These are phyloP conservation scores for Podosphaera xanthii DNA, from an alignment of 2,329 filamentous ascomycete species.

Conservation along the genomic window DNA sequence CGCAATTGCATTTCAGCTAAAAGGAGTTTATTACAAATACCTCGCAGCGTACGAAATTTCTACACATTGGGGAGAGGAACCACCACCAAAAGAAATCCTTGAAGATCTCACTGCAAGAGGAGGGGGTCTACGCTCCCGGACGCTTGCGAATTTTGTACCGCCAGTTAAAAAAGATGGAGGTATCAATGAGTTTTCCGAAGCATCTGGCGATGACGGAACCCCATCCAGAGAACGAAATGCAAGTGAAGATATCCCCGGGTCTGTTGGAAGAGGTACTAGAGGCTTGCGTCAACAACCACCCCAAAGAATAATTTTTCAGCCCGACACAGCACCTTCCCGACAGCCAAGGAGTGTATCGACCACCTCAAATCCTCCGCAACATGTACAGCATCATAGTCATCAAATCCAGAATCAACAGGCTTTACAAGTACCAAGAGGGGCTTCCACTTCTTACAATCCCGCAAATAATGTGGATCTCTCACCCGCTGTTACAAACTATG, in stretches of 20 bases:
- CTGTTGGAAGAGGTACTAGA: conserved; percentile 33
- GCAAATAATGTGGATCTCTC: conserved; percentile 32
- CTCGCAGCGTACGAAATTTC: conserved; percentile 72
- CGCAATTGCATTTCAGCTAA: conserved; percentile 67
- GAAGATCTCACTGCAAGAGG: conserved; percentile 61
- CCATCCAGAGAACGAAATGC: conserved; percentile 28
- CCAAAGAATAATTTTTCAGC: conserved; percentile 66
- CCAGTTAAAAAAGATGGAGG: conserved; percentile 20
- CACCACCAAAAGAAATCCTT: conserved; percentile 69
- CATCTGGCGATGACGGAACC: conserved; percentile 35
- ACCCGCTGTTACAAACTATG: conserved; percentile 41
- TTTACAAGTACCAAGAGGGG: conserved; percentile 14
- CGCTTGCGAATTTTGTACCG: conserved; percentile 49
- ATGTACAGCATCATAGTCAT: conserved; percentile 9
- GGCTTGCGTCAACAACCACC: conserved; percentile 64
- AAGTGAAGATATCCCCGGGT: conserved; percentile 26
- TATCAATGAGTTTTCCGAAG: conserved; percentile 32
- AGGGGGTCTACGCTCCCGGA: conserved; percentile 54
- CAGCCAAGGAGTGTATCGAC: conserved; percentile 34
- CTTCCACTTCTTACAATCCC: conserved; percentile 26
- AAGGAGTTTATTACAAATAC: conserved; percentile 77
- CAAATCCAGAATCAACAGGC: conserved; percentile 10
- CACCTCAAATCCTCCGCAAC: conserved; percentile 17
- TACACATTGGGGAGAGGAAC: conserved; percentile 53
- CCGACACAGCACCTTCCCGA: conserved; percentile 44